These are phyloP conservation scores for Xylona heveae DNA, from an alignment of 495 filamentous ascomycete species.

Conservation along the genomic window DNA sequence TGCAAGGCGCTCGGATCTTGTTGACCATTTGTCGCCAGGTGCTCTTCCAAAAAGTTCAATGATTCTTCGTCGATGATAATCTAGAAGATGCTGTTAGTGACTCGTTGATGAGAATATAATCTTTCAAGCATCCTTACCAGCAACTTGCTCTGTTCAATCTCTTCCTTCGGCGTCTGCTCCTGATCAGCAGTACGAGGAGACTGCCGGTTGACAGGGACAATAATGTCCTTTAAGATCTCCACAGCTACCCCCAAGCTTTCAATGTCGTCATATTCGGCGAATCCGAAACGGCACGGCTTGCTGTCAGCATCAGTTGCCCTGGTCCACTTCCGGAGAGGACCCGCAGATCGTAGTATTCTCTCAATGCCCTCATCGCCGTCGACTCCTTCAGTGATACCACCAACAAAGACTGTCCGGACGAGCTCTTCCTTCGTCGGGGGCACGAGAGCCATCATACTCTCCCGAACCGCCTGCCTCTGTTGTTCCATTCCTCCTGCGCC, in stretches of 20 bases:
- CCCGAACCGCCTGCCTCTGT: conserved; percentile 45
- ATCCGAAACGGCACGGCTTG: conserved; percentile 77
- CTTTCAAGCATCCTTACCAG: conserved; percentile 21
- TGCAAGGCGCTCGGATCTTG: conserved; percentile 43
- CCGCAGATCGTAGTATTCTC: conserved; percentile 54
- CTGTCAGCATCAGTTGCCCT: conserved; percentile 60
- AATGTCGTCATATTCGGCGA: conserved; percentile 89
- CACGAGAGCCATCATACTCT: conserved; percentile 54
- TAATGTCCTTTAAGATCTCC: conserved; percentile 66
- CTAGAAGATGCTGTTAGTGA: conserved; percentile 10
- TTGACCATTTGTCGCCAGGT: conserved; percentile 39
- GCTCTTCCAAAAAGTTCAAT: conserved; percentile 60
- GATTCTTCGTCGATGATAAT: conserved; percentile 70
- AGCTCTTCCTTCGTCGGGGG: conserved; percentile 84
- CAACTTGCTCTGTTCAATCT: conserved; percentile 28
- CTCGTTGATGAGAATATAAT: neutral
- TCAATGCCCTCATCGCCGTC: conserved; percentile 71
- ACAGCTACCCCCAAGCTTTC: conserved; percentile 74
- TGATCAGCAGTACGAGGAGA: neutral
- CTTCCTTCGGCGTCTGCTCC: conserved; percentile 31
- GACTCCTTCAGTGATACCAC: conserved; percentile 57
- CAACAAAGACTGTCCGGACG: conserved; percentile 73
- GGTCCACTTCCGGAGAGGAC: conserved; percentile 67
- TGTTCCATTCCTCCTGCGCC: conserved; percentile 36
- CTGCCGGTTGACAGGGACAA: conserved; percentile 39